Conservation (phyloP, 306 rosid genomes). For the Crataegus laevigata region DNA sequence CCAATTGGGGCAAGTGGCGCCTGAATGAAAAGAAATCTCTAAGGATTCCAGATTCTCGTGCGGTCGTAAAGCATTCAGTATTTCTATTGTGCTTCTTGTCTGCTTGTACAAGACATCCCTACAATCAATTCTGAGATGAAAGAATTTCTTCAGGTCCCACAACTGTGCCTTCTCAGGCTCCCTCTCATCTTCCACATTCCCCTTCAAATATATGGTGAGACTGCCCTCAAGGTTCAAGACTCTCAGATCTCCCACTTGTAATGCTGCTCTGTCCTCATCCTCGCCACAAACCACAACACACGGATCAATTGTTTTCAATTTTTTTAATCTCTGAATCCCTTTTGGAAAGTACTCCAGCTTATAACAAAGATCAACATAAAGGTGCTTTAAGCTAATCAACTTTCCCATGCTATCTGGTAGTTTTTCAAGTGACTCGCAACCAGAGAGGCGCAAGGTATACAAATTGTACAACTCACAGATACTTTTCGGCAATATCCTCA, state of each 20-base stretch:
- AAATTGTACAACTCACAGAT: neutral
- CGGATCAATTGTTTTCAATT: neutral
- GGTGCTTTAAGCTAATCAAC: neutral
- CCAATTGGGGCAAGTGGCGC: neutral
- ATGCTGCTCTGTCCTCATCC: neutral
- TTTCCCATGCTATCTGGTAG: no score
- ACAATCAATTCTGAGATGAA: no score
- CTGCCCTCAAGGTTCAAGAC: neutral
- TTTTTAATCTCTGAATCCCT: neutral
- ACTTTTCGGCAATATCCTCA: no score
- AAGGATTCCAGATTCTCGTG: no score
- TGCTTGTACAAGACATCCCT: fast-evolving
- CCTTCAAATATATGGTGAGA: fast-evolving
- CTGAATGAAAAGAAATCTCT: no score
- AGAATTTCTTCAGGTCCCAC: no score
- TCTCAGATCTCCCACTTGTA: neutral
- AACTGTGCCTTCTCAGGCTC: no score
- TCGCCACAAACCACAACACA: no score
- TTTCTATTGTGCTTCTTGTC: neutral
- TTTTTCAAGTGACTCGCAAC: neutral
- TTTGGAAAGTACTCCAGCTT: neutral
- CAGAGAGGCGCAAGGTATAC: neutral
- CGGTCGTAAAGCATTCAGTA: no score
- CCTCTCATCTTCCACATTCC: no score
- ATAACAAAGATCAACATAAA: neutral